Base-by-base conservation (phyloP, 2,329 filamentous ascomycete genomes). In the Aspergillus sp. region DNA sequence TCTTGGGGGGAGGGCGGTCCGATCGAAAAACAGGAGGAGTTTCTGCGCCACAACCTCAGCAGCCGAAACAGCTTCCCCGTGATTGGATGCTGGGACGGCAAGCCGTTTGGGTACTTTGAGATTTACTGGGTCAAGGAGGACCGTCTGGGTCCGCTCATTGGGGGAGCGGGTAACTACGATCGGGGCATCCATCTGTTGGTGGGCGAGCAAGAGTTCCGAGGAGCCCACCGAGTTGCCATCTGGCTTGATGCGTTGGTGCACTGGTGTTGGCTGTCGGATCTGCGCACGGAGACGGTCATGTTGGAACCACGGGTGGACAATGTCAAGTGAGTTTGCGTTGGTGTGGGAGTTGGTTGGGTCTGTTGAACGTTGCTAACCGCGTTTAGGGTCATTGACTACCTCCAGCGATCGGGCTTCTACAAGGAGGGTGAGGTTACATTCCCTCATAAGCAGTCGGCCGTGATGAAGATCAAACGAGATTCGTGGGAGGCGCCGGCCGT, bases 101-200 rank as follows among this genome's bases (percentile, higher is more conserved):
- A 94, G 61, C 94, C 94, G 0, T 99, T 98, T 77, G 95, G 92
- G 0, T 99, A 96, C 73, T 97, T 99, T 72, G 95, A 99, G 79
- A 84, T 99, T 36, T 99, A 99, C 78, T 99, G 95, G 94, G 92
- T 95, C 3, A 96, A 96, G 70, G 95, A 99, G 73, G 95, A 98
- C 70, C 79, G 82, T 0, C 74, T 99, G 0, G 92, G 91, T 0
- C 84, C 82, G 52, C 82, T 91, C 64, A 76, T 96, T 4, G 87
- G 73, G 0, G 83, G 83, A 0, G 86, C 87, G 0, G 85, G 84
- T 7, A 90, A 96, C 68, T 98, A 90, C 76, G 94, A 98, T 68
- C 83, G 95, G 6, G 95, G 95, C 0, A 78, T 98, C 18, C 95
- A 99, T 70, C 87, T 95, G 12, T 80, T 99, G 45, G 85, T 99